phyloP scores from a whole-genome alignment of 225 moss, liverwort and hornwort species.

The Polytrichum commune region DNA sequence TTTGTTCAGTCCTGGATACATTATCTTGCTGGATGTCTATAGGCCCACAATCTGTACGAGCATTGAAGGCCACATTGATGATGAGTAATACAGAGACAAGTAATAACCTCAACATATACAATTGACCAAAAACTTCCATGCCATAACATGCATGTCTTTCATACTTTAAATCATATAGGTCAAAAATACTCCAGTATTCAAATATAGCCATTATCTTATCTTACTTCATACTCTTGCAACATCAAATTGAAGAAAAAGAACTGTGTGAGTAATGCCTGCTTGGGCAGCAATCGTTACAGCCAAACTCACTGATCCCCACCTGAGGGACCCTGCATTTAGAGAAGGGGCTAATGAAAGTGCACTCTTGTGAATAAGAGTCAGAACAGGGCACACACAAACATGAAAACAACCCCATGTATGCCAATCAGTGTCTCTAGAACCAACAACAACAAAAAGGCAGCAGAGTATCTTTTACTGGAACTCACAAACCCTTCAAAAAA shows the following conservation, averaged over 20 bases:
- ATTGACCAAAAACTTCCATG: neutral
- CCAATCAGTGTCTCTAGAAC: too few species aligned
- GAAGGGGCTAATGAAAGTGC: too few species aligned
- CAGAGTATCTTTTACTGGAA: too few species aligned
- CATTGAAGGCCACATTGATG: neutral
- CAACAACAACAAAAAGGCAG: too few species aligned
- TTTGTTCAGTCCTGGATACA: slow-evolving; percentile 4
- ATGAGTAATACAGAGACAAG: neutral
- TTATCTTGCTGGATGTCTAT: slow-evolving; percentile 22
- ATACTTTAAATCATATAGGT: too few species aligned
- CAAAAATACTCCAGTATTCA: too few species aligned
- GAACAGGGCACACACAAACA: too few species aligned
- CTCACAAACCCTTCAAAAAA: too few species aligned
- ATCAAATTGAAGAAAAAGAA: neutral
- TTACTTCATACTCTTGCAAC: neutral
- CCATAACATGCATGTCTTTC: neutral
- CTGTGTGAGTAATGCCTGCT: slow-evolving; percentile 35
- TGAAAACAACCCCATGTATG: too few species aligned
- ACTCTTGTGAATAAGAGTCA: too few species aligned
- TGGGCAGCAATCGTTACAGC: slow-evolving; percentile 45
- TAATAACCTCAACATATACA: neutral
- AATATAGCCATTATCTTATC: too few species aligned
- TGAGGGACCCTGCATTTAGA: slow-evolving; percentile 31
- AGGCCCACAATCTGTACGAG: slow-evolving; percentile 29
- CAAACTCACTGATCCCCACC: slow-evolving; percentile 27